phyloP scores from a whole-genome alignment of 352 stramenopile genomes.

The Phytopythium kandeliae region DNA sequence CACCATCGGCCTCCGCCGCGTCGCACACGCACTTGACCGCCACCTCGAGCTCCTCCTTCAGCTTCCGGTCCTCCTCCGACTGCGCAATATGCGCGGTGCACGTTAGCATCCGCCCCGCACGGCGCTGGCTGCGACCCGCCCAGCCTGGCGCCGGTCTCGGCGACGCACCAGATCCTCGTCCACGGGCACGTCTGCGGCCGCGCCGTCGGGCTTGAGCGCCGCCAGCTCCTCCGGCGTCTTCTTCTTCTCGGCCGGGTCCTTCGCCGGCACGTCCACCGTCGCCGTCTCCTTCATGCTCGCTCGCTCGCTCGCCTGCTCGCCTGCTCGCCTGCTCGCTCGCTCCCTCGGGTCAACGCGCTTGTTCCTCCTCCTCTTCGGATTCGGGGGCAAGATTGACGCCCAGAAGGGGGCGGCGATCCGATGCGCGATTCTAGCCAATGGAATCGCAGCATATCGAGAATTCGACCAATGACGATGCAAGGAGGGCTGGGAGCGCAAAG shows the following conservation, averaged over 20 bases:
- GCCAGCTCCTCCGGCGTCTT: conserved; percentile 20
- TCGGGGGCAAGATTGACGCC: not conserved
- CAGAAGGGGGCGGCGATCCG: conserved; percentile 2
- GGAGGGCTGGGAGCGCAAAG: not conserved
- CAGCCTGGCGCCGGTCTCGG: too few species aligned
- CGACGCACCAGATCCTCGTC: conserved; percentile 68
- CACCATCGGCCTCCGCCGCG: conserved; percentile 41
- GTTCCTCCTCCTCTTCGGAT: conserved; percentile 7
- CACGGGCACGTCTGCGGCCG: conserved; percentile 20
- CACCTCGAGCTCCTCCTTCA: conserved; percentile 92
- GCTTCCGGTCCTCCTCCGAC: conserved; percentile 89
- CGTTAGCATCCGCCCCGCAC: too few species aligned
- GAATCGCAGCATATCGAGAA: too few species aligned
- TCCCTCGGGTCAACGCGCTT: conserved; percentile 9
- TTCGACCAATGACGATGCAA: conserved; percentile 9
- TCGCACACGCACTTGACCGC: conserved; percentile 82
- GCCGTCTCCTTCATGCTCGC: conserved; percentile 62
- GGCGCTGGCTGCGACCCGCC: too few species aligned
- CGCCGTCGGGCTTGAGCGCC: conserved; percentile 17
- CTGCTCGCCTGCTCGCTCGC: conserved; percentile 16
- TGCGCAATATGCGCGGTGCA: conserved; percentile 23
- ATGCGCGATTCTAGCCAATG: conserved; percentile 17
- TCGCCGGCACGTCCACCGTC: conserved; percentile 47
- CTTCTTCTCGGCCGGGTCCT: conserved; percentile 53
- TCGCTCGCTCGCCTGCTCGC: not conserved